Evolutionary conservation across 371 early-diverging fungal genomes (phyloP), one percentile per base, ranked within the genome.

Genomic region (Apophysomyces elegans): DNA sequence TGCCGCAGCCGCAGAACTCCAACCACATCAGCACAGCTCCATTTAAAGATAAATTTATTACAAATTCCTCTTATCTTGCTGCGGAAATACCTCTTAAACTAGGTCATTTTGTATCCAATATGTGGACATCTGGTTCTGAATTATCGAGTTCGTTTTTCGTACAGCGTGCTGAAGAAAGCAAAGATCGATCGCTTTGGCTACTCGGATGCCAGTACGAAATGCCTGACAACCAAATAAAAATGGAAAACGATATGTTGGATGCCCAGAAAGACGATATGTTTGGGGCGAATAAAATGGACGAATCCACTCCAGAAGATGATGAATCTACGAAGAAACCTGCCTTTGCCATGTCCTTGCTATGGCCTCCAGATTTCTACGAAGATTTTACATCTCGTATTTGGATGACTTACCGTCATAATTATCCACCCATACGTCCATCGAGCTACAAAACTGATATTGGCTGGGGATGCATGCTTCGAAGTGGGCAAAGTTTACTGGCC

Each of bases 401-500:
- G 97, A 90, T 95, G 80, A 97, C 97, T 5, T 98, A 98, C 74
- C 85, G 98, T 59, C 88, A 91, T 68, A 86, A 89, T 38, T 96
- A 90, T 74, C 90, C 94, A 35, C 88, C 93, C 3, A 93, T 96
- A 61, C 78, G 87, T 59, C 88, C 92, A n/a, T 87, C 92, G 21
- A 80, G 77, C 37, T 94, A 88, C 69, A 95, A 93, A 32, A 88
- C 92, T 1, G 98, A 94, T 64, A 87, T 90, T 44, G 97, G 96
- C 2, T 96, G 96, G 96, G 99, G 99, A 0, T 99, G 99, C 77
- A 99, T 99, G 99, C 78, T 99, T 46, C 78, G 99, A 36, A 93
- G 94, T 41, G 97, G 96, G 0, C 99, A 99, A 73, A 94, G 93
- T 75, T 75, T 99, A 59, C 78, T 99, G 58, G 94, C 94, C 1